Base-by-base conservation (phyloP, 192 early-diverging fungal species). In the Coemansia sp. region DNA sequence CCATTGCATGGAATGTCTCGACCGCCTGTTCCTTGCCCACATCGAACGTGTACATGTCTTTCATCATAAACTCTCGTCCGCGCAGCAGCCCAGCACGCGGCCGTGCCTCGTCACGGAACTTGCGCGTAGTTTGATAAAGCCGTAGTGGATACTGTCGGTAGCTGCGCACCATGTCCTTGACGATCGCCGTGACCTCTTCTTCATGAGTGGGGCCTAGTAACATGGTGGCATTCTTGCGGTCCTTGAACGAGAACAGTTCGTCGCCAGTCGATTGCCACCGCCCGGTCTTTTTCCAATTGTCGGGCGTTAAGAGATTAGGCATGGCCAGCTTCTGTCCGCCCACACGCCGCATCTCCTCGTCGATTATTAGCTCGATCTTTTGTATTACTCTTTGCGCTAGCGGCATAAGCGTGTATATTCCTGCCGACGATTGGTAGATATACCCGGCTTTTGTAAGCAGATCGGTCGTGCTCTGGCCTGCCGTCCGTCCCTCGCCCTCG, bases 31-130 rank as follows among this genome's bases (percentile, higher is more conserved):
- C 75, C 65, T 86, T 76, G 1, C 87, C 86, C 4, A 78, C 86
- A 74, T 97, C 95, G 78, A 97, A 97, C 9, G 92, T 88, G 75
- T 97, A 96, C 71, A 97, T 75, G 79, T 97, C 96, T 77, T 96
- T 97, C 96, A 97, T 97, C n/a, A 95, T 74, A 76, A 97, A 97
- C 75, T 97, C 96, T 36, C 93, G 89, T 3, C 87, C 95, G 13
- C 96, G 84, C 52, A 97, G 84, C 22, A 97, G 75, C 10, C 96
- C 96, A 7, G 88, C 88, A 24, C 95, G 86, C 20, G 94, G 94
- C 31, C 95, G 85, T 47, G 91, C 80, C 65, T 95, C 94, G 73
- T 95, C 94, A 33, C 93, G 87, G 65, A 89, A 96, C 79, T 96
- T 96, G 41, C 87, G 84, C n/a, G 88, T 92, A 10, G 92, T 92